phyloP scores from a whole-genome alignment of 257 asterid species.

The Cinchona pubescens region DNA sequence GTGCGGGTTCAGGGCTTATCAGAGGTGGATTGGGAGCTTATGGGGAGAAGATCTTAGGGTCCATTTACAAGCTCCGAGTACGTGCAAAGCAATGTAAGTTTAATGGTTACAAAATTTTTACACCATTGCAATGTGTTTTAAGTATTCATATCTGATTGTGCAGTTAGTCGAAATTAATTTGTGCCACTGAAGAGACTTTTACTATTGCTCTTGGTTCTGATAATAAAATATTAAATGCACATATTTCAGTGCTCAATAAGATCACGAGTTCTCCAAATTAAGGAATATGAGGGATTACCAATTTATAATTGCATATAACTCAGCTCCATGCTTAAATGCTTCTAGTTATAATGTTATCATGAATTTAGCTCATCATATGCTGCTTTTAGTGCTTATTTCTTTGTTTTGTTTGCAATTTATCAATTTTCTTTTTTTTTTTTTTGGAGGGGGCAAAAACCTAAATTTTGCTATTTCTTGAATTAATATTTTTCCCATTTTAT shows the following conservation, averaged over 20 bases:
- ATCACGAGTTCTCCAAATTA: background rate
- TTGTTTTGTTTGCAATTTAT: background rate
- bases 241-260: background rate
- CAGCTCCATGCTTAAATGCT: too few species aligned
- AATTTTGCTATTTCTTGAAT: background rate
- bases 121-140: background rate
- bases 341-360: too few species aligned
- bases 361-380: background rate
- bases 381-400: background rate
- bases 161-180: background rate
- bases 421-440: too few species aligned
- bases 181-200: background rate
- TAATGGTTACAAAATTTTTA: background rate
- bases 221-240: background rate
- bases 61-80: slow-evolving; percentile 31
- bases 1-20: slow-evolving; percentile 38
- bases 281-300: background rate
- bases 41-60: slow-evolving; percentile 33
- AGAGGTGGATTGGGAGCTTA: slow-evolving; percentile 41
- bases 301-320: too few species aligned
- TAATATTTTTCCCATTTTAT: background rate
- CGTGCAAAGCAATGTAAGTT: slow-evolving; percentile 39
- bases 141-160: background rate
- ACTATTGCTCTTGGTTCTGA: background rate
- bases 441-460: background rate